Percentiles rank a stretch among this genome's conserved stretches.
phyloP scores from a whole-genome alignment of 2,329 filamentous ascomycete genomes.

The Aspergillus versicolor region DNA sequence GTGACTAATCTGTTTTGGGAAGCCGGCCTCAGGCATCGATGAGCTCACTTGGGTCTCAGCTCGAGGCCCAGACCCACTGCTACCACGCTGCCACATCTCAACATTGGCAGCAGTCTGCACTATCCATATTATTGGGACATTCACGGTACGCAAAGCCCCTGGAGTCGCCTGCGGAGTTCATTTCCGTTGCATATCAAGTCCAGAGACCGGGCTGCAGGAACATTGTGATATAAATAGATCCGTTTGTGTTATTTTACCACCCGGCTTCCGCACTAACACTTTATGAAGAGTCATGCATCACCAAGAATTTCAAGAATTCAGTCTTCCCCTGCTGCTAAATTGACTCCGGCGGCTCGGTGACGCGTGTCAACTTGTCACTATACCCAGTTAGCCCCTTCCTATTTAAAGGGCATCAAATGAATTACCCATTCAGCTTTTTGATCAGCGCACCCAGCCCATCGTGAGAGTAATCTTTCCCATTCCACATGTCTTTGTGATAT shows the following conservation, averaged over 20 bases:
- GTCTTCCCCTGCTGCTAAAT: not conserved
- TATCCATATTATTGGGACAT: not conserved
- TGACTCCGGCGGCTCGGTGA: conserved; percentile 10
- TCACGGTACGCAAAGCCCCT: no score
- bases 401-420: not conserved
- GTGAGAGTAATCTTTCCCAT: conserved; percentile 11
- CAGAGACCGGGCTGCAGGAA: no score
- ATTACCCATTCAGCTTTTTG: conserved; percentile 15
- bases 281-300: no score
- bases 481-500: conserved; percentile 17
- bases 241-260: no score
- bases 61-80: not conserved
- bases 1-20: conserved; percentile 9
- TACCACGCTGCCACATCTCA: not conserved
- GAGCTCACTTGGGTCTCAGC: not conserved
- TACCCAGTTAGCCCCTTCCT: not conserved
- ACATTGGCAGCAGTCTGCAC: not conserved
- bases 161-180: not conserved
- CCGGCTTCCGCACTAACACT: no score
- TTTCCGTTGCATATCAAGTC: no score
- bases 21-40: not conserved
- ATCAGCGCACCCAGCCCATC: conserved; percentile 9
- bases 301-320: no score
- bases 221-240: no score
- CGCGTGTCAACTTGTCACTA: conserved; percentile 12